These are phyloP conservation scores for Solanum hybrid DNA, from an alignment of 305 asterid genomes.

Conservation along the genomic window DNA sequence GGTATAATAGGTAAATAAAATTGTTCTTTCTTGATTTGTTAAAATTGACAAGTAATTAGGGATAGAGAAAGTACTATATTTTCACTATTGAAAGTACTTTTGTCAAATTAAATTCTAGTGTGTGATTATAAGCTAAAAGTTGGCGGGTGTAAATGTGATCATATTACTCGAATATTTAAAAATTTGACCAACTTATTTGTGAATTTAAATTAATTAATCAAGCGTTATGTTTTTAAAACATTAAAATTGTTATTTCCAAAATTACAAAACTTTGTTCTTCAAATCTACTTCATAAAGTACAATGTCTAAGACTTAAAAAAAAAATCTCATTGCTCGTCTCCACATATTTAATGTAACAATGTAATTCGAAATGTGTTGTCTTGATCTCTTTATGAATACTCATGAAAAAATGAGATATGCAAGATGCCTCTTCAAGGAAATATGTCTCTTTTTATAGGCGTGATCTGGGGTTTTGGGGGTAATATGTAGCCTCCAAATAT, in stretches of 20 bases:
- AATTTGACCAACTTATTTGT: background rate
- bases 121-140: background rate
- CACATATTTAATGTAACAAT: background rate
- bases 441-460: background rate
- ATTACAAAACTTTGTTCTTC: background rate
- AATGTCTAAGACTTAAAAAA: background rate
- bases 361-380: background rate
- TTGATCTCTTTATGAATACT: background rate
- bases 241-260: background rate
- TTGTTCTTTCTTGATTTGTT: too few relatives aligned
- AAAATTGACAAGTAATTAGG: too few relatives aligned
- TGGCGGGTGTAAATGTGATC: too few relatives aligned
- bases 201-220: background rate
- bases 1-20: too few relatives aligned
- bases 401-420: background rate
- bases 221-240: background rate
- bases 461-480: background rate
- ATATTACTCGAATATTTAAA: too few relatives aligned
- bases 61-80: too few relatives aligned
- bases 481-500: background rate
- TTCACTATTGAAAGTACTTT: background rate
- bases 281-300: background rate
- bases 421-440: background rate
- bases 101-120: background rate
- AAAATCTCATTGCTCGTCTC: background rate